A percentile compares a stretch with the other conserved stretches of the same genome.
Evolutionary conservation across 2,329 filamentous ascomycete genomes (phyloP).

Genomic region (Cladosporium sp.): DNA sequence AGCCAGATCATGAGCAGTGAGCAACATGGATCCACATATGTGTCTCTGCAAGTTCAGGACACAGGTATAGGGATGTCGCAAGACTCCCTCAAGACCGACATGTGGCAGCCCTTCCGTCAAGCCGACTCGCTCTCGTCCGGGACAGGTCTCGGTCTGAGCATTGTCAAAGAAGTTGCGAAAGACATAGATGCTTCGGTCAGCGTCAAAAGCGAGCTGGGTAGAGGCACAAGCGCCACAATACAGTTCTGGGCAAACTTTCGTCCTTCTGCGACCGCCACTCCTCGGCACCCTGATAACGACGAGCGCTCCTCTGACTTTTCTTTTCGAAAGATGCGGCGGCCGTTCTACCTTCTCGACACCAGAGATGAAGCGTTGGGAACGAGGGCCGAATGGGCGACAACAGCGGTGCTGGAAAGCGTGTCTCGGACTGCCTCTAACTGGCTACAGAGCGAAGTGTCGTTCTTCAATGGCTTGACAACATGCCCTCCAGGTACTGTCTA

Average conservation of each 20-base stretch:
- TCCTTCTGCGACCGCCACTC: not conserved
- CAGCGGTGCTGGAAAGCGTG: not conserved
- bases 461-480: not conserved
- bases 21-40: not conserved
- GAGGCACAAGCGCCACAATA: slow-evolving; percentile 28
- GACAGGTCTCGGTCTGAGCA: slow-evolving; percentile 39
- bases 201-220: slow-evolving; percentile 29
- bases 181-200: slow-evolving; percentile 30
- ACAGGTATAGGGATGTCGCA: slow-evolving; percentile 39
- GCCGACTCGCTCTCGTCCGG: slow-evolving; percentile 36
- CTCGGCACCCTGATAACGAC: not conserved
- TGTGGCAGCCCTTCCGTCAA: slow-evolving; percentile 39
- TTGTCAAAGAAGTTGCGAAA: slow-evolving; percentile 36
- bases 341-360: not conserved
- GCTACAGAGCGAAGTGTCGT: not conserved
- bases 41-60: slow-evolving; percentile 25
- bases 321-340: not conserved
- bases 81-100: slow-evolving; percentile 31
- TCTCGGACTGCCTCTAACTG: not conserved
- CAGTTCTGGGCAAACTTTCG: slow-evolving; percentile 2
- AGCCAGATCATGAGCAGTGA: not conserved
- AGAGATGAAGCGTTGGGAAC: too few relatives aligned
- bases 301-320: not conserved
- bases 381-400: not conserved
- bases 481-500: not conserved